Conservation (phyloP, 225 moss, liverwort and hornwort species). For the Takakia lepidozioides region DNA sequence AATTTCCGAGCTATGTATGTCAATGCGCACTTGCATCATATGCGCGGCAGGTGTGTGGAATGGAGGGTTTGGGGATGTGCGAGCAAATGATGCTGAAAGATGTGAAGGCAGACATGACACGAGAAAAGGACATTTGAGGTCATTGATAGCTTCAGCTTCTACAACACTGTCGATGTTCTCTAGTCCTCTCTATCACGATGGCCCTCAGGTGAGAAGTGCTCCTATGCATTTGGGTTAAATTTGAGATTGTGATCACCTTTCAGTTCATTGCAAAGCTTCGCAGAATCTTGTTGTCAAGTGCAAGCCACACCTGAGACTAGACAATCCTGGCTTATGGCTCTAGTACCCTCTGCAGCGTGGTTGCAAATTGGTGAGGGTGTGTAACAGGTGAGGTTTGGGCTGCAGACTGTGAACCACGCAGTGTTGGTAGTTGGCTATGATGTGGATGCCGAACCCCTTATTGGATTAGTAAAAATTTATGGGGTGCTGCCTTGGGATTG, state of each 20-base stretch:
- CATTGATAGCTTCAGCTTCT: constrained; percentile 41
- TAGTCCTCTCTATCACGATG: constrained; percentile 36
- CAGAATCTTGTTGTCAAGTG: too few species aligned
- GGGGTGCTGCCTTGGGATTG: constrained; percentile 76
- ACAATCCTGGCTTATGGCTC: too few species aligned
- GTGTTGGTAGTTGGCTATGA: constrained; percentile 95
- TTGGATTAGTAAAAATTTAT: constrained; percentile 97
- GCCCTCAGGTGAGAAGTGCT: constrained; percentile 67
- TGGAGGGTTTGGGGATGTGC: too few species aligned
- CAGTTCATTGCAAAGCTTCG: too few species aligned
- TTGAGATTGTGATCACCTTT: too few species aligned
- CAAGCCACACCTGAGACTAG: too few species aligned
- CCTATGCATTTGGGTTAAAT: too few species aligned
- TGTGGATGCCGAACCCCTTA: constrained; percentile 47
- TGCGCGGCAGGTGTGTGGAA: too few species aligned
- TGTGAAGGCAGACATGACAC: too few species aligned
- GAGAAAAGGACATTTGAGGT: constrained; percentile 80
- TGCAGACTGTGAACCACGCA: constrained; percentile 94
- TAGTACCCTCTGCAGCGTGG: neutral
- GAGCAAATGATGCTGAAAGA: too few species aligned
- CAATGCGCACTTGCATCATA: too few species aligned
- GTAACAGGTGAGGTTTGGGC: neutral
- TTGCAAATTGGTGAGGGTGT: neutral
- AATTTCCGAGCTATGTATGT: too few species aligned
- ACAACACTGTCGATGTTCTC: constrained; percentile 67